These are phyloP conservation scores for Coniochaeta ligniaria DNA, from an alignment of 2,329 filamentous ascomycete genomes.

Conservation along the genomic window DNA sequence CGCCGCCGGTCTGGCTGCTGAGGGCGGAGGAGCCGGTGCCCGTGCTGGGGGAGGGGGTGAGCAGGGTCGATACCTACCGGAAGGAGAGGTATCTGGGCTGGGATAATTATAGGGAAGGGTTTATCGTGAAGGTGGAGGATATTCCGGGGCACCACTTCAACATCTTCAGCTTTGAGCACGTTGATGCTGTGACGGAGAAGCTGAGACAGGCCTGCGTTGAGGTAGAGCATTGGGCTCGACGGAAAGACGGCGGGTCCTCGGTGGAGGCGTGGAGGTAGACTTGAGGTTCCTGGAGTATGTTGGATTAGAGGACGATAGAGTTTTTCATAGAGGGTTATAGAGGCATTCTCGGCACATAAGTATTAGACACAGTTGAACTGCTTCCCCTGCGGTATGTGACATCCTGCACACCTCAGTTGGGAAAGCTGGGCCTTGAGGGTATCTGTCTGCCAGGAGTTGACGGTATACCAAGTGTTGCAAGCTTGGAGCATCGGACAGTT, in stretches of 20 bases:
- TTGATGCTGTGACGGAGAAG: conserved; percentile 17
- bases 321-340: not conserved
- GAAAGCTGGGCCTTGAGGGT: too few relatives aligned
- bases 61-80: conserved; percentile 36
- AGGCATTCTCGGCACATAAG: too few relatives aligned
- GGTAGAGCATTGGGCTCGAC: conserved; percentile 10
- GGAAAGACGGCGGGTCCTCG: not conserved
- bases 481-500: too few relatives aligned
- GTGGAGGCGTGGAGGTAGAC: not conserved
- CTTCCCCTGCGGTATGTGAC: too few relatives aligned
- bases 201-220: conserved; percentile 19
- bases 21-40: conserved; percentile 34
- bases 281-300: not conserved
- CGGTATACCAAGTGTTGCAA: too few relatives aligned
- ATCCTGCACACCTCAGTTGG: too few relatives aligned
- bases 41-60: conserved; percentile 14
- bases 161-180: conserved; percentile 27
- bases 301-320: not conserved
- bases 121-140: conserved; percentile 38
- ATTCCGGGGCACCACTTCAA: conserved; percentile 46
- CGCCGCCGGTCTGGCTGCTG: conserved; percentile 37
- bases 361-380: too few relatives aligned
- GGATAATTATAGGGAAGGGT: conserved; percentile 34
- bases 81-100: conserved; percentile 37
- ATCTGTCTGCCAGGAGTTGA: too few relatives aligned